Conservation (phyloP, 768 basidiomycete genomes). For the Pluteus cervinus region DNA sequence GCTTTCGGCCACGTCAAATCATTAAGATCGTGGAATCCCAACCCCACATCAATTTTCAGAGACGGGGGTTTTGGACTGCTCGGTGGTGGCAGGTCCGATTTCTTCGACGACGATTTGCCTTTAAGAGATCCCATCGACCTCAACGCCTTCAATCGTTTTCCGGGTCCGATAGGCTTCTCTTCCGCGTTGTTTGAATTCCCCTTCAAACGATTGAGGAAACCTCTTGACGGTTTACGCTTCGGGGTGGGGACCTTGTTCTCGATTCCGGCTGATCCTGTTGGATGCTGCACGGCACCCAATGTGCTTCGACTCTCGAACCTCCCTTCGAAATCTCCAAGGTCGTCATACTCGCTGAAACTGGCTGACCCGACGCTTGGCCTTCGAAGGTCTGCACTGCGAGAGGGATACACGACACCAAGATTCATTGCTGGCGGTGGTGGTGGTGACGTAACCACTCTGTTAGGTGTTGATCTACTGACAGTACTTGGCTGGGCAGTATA, state of each 20-base stretch:
- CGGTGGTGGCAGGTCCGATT: conserved; percentile 40
- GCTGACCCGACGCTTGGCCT: conserved; percentile 71
- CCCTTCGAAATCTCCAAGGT: conserved; percentile 81
- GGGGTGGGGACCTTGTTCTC: conserved; percentile 27
- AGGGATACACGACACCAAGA: conserved; percentile 25
- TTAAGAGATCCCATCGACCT: conserved; percentile 81
- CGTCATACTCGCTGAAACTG: conserved; percentile 82
- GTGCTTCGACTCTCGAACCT: conserved; percentile 80
- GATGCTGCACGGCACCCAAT: conserved; percentile 38
- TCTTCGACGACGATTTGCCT: conserved; percentile 36
- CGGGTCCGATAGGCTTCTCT: conserved; percentile 29
- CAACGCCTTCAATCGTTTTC: conserved; percentile 63
- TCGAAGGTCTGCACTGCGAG: conserved; percentile 33
- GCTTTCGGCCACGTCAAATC: conserved; percentile 47
- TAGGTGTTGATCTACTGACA: conserved; percentile 13
- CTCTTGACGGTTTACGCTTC: conserved; percentile 57
- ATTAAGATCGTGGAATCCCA: conserved; percentile 52
- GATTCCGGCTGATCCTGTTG: conserved; percentile 19
- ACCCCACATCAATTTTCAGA: conserved; percentile 46
- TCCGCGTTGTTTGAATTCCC: conserved; percentile 36
- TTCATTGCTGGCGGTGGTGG: conserved; percentile 23
- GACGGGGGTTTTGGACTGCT: conserved; percentile 51
- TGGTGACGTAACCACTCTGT: too few species aligned
- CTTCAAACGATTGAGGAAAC: conserved; percentile 63
- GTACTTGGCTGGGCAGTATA: conserved; percentile 45